Evolutionary conservation across 306 rosid species (phyloP).

Genomic region (Prunus campanulata): DNA sequence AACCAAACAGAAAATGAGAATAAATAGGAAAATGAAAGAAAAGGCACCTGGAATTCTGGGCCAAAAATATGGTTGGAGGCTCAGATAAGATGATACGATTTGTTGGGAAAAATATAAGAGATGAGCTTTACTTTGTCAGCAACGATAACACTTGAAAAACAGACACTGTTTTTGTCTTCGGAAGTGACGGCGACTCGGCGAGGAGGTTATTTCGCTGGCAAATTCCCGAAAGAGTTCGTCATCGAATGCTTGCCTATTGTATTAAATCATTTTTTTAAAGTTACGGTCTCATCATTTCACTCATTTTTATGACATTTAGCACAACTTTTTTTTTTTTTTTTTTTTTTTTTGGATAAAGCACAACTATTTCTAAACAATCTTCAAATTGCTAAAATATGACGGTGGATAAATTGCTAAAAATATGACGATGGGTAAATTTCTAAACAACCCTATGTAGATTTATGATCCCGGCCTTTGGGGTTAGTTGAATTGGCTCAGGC

Average conservation of each 20-base stretch:
- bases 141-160: conserved; percentile 31
- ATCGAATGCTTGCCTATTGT: neutral
- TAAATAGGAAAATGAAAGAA: neutral
- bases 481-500: too few species aligned
- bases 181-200: neutral
- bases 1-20: conserved; percentile 3
- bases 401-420: too few species aligned
- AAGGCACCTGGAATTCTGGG: conserved; percentile 25
- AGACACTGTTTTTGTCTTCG: conserved; percentile 9
- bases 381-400: too few species aligned
- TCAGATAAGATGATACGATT: conserved; percentile 16
- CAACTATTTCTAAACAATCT: too few species aligned
- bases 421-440: too few species aligned
- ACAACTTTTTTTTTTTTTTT: too few species aligned
- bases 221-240: neutral
- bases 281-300: too few species aligned
- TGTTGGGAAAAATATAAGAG: neutral
- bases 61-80: conserved; percentile 1
- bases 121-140: conserved; percentile 30
- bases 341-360: too few species aligned
- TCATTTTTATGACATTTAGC: too few species aligned
- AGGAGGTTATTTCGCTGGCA: neutral
- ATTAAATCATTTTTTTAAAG: too few species aligned
- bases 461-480: too few species aligned
- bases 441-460: too few species aligned